Conservation (phyloP, 768 basidiomycete genomes). For the Mycena belliarum region DNA sequence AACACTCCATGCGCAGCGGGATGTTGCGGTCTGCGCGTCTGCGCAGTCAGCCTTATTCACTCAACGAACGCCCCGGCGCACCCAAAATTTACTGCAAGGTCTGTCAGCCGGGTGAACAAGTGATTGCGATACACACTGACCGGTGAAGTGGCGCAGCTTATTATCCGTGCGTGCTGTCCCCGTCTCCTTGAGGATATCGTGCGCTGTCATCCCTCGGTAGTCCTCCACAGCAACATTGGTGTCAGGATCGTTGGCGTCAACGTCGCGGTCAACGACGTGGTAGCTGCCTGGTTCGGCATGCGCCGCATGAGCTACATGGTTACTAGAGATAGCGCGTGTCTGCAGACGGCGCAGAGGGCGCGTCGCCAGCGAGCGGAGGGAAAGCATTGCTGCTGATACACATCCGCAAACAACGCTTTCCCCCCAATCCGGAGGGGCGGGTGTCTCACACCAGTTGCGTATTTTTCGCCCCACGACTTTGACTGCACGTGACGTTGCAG, state of each 20-base stretch:
- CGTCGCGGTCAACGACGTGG: slow-evolving; percentile 13
- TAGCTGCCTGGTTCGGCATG: neutral
- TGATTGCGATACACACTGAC: slow-evolving; percentile 42
- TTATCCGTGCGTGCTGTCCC: slow-evolving; percentile 63
- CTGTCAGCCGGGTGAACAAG: neutral
- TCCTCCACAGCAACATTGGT: slow-evolving; percentile 66
- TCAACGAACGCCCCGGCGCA: slow-evolving; percentile 36
- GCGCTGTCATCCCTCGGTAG: slow-evolving; percentile 75
- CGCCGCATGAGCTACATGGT: neutral
- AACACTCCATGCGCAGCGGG: slow-evolving; percentile 99
- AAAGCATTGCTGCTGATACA: neutral
- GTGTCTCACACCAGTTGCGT: too few relatives aligned
- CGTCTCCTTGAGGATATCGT: slow-evolving; percentile 79
- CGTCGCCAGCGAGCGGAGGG: neutral
- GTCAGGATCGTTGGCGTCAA: slow-evolving; percentile 10
- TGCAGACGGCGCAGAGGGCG: neutral
- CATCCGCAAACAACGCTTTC: neutral
- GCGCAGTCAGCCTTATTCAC: neutral
- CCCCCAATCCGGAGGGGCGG: too few relatives aligned
- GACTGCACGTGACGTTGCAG: too few relatives aligned
- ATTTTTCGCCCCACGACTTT: too few relatives aligned
- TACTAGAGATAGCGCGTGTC: neutral
- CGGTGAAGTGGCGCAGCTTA: slow-evolving; percentile 92
- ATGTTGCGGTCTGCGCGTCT: slow-evolving; percentile 80
- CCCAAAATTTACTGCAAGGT: slow-evolving; percentile 81